Evolutionary conservation across 2,329 filamentous ascomycete species (phyloP).

Genomic region (Fusarium sp.): DNA sequence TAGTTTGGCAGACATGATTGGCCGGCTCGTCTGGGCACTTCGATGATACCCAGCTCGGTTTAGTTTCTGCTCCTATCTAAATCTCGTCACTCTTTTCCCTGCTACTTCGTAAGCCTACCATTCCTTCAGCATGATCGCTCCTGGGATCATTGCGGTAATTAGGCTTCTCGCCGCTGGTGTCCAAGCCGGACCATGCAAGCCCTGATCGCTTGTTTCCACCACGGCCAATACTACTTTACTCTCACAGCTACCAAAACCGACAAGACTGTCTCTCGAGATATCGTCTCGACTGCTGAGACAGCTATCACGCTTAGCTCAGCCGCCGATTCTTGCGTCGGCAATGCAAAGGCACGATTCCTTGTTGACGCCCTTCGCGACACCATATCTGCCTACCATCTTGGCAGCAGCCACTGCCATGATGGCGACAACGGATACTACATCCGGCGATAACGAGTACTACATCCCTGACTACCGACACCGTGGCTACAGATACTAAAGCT

Average conservation of each 20-base stretch:
- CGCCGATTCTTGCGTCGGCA: no score
- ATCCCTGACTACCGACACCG: not conserved
- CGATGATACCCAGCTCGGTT: not conserved
- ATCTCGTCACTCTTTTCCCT: not conserved
- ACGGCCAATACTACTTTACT: no score
- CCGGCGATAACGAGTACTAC: not conserved
- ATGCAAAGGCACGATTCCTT: no score
- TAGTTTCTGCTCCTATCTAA: not conserved
- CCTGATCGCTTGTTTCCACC: accelerated
- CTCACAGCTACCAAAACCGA: no score
- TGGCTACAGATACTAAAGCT: not conserved
- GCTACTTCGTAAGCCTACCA: not conserved
- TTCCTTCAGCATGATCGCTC: not conserved
- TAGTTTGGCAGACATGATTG: accelerated
- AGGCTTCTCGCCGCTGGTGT: not conserved
- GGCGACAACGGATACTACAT: not conserved
- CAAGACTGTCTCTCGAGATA: no score
- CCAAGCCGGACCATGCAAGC: not conserved
- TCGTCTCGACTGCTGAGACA: no score
- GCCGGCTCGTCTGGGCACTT: not conserved
- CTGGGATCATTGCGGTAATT: accelerated
- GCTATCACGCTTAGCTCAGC: no score
- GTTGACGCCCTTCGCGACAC: no score
- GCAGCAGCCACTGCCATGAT: not conserved
- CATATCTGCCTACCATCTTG: not conserved